Percentiles rank a stretch among this genome's conserved stretches.
These are phyloP conservation scores for Lipomyces spencermartinsiae DNA, from an alignment of 805 yeast genomes.

Conservation along the genomic window DNA sequence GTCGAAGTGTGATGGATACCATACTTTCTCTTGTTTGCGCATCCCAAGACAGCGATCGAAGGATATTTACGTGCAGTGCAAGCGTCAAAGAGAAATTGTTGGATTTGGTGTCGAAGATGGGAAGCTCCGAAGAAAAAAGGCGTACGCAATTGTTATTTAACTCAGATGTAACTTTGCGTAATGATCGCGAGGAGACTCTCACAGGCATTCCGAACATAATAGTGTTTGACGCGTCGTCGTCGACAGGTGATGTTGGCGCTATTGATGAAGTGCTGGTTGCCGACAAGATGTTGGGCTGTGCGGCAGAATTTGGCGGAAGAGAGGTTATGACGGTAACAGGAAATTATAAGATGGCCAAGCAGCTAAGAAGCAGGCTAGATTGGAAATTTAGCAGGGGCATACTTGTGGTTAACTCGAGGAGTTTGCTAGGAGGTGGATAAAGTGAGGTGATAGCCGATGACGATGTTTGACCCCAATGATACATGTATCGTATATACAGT, in stretches of 20 bases:
- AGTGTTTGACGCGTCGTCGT: not conserved
- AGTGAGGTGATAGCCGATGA: not conserved
- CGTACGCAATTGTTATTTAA: conserved; percentile 15
- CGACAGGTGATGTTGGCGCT: not conserved
- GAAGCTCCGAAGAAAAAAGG: conserved; percentile 26
- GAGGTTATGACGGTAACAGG: conserved; percentile 21
- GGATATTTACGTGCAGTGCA: conserved; percentile 14
- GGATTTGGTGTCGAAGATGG: conserved; percentile 29
- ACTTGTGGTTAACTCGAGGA: conserved; percentile 20
- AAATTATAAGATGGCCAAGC: conserved; percentile 22
- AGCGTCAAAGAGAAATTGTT: conserved; percentile 17
- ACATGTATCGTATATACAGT: not conserved
- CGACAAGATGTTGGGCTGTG: conserved; percentile 2
- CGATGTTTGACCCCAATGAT: not conserved
- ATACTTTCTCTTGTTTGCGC: not conserved
- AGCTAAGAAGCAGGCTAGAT: conserved; percentile 1
- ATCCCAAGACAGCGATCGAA: not conserved
- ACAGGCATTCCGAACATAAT: not conserved
- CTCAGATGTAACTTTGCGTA: not conserved
- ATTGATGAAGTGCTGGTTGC: conserved; percentile 14
- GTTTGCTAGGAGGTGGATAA: conserved; percentile 20
- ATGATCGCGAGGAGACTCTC: not conserved
- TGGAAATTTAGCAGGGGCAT: conserved; percentile 7
- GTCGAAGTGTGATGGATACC: conserved; percentile 5
- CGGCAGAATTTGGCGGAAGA: not conserved